A percentile compares a stretch with the other conserved stretches of the same genome.
Evolutionary conservation across 768 basidiomycete species (phyloP).

Genomic region (Suillus americanus): DNA sequence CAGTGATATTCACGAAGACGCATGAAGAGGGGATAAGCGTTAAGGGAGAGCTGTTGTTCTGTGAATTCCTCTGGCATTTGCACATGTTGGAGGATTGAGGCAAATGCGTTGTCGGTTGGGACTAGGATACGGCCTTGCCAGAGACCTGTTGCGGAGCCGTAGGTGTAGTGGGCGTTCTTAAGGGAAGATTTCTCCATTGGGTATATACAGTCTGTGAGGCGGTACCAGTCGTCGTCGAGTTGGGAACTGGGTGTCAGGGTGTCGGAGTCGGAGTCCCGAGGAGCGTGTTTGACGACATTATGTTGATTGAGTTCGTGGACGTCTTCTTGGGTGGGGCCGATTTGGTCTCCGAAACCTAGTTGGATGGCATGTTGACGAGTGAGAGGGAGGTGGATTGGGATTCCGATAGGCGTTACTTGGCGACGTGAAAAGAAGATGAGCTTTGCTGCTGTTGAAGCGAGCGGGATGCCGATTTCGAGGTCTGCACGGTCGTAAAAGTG

Average conservation of each 20-base stretch:
- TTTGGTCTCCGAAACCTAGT: constrained; percentile 22
- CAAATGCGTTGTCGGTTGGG: constrained; percentile 21
- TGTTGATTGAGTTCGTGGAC: constrained; percentile 54
- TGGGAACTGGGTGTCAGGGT: constrained; percentile 34
- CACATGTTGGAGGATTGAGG: constrained; percentile 16
- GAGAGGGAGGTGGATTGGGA: constrained; percentile 38
- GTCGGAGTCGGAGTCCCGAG: constrained; percentile 22
- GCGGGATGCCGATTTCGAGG: constrained; percentile 36
- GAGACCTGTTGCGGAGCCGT: constrained; percentile 52
- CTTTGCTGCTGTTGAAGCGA: constrained; percentile 56
- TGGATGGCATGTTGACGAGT: constrained; percentile 31
- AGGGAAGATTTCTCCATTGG: constrained; percentile 29
- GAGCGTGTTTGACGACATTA: constrained; percentile 33
- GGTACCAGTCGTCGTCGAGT: constrained; percentile 62
- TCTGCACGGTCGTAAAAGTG: constrained; percentile 31
- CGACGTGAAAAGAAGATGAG: constrained; percentile 61
- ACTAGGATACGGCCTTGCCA: constrained; percentile 69
- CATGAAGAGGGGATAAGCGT: constrained; percentile 55
- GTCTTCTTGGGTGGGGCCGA: constrained; percentile 56
- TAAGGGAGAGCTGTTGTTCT: constrained; percentile 36
- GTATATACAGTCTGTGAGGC: constrained; percentile 47
- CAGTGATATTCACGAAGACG: constrained; percentile 56
- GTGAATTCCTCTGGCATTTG: constrained; percentile 31
- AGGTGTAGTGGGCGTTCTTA: constrained; percentile 41
- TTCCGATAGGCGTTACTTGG: constrained; percentile 45